A percentile compares a stretch with the other conserved stretches of the same genome.
phyloP scores from a whole-genome alignment of 176 grass and related monocot species.

The Carex kokanica region DNA sequence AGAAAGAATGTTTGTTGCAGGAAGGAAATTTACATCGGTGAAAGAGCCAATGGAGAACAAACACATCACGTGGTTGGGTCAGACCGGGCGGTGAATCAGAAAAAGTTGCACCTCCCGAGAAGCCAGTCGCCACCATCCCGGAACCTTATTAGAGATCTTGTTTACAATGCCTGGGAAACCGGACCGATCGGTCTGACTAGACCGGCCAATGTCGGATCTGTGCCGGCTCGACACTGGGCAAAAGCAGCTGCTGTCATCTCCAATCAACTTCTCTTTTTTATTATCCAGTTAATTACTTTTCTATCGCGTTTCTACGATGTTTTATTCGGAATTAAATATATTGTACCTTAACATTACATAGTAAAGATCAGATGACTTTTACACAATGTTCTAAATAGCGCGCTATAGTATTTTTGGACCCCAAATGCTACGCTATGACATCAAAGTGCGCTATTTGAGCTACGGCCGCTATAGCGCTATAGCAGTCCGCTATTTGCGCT shows the following conservation, averaged over 20 bases:
- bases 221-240: conserved; percentile 16
- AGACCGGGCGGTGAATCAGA: conserved; percentile 4
- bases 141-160: neutral
- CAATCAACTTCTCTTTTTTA: neutral
- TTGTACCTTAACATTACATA: too few species aligned
- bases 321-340: neutral
- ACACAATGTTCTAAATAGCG: too few species aligned
- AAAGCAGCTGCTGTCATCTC: conserved; percentile 12
- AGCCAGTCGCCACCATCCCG: neutral
- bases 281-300: neutral
- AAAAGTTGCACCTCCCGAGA: neutral
- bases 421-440: too few species aligned
- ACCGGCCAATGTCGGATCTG: conserved; percentile 21
- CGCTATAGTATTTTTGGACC: too few species aligned
- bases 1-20: neutral
- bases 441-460: too few species aligned
- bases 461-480: too few species aligned
- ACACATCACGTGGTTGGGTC: conserved; percentile 13
- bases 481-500: too few species aligned
- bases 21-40: neutral
- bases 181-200: conserved; percentile 6
- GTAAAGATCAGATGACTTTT: neutral
- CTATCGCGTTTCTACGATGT: neutral
- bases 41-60: neutral
- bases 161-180: neutral